Evolutionary conservation across 805 yeast genomes (phyloP).

Genomic region (Kuraishia borneana): DNA sequence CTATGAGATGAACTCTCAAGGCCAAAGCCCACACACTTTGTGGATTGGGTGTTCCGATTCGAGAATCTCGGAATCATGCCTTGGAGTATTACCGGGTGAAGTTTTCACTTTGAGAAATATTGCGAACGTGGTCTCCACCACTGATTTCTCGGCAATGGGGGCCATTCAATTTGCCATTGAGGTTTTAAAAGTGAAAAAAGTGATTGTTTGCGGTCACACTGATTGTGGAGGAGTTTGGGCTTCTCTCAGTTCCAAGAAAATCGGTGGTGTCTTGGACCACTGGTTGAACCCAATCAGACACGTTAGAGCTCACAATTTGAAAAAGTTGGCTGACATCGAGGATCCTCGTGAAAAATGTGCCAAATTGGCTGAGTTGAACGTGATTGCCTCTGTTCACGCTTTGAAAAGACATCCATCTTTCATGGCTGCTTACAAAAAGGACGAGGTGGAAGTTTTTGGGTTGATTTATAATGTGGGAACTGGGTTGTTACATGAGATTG

Average conservation of each 20-base stretch:
- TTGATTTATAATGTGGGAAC: conserved; percentile 73
- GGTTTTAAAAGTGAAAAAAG: conserved; percentile 67
- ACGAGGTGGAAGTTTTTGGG: conserved; percentile 71
- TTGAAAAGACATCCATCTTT: conserved; percentile 59
- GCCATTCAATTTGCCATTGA: conserved; percentile 85
- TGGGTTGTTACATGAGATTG: conserved; percentile 41
- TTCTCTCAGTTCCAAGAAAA: conserved; percentile 48
- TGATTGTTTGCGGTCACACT: conserved; percentile 87
- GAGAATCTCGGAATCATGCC: conserved; percentile 68
- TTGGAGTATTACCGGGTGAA: conserved; percentile 81
- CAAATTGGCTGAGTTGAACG: conserved; percentile 65
- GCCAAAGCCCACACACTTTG: conserved; percentile 86
- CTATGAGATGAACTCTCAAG: conserved; percentile 57
- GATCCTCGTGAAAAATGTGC: conserved; percentile 46
- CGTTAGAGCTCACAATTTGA: conserved; percentile 49
- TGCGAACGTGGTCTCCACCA: conserved; percentile 64
- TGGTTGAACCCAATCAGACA: conserved; percentile 65
- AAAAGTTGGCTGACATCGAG: conserved; percentile 33
- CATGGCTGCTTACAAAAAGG: conserved; percentile 46
- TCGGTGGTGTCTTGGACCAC: conserved; percentile 61
- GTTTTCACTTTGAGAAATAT: conserved; percentile 82
- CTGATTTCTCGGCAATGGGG: conserved; percentile 65
- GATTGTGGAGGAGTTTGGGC: conserved; percentile 94
- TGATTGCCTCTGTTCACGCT: conserved; percentile 58
- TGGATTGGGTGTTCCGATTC: conserved; percentile 96